Conservation (phyloP, 2,329 filamentous ascomycete genomes). For the Davidsoniella virescens region DNA sequence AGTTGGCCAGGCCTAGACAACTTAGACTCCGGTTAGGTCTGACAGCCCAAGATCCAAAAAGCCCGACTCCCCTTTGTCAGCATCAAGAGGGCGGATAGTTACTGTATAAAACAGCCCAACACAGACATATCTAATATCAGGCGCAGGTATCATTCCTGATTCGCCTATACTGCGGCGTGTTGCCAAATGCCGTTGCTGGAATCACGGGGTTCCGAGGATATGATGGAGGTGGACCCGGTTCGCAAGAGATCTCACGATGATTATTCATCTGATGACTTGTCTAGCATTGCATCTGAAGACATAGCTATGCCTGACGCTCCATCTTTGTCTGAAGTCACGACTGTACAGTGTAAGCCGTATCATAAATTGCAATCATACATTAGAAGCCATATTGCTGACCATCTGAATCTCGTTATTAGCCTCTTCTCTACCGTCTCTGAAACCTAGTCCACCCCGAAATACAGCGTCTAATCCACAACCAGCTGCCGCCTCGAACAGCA, state of each 20-base stretch:
- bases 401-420: not conserved
- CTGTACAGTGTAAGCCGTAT: not conserved
- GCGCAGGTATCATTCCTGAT: constrained; percentile 1
- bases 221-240: constrained; percentile 28
- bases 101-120: not conserved
- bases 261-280: constrained; percentile 21
- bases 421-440: not conserved
- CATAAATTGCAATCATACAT: not conserved
- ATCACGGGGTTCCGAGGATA: constrained; percentile 18
- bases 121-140: not conserved
- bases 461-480: constrained; percentile 17
- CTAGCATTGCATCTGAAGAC: constrained; percentile 9
- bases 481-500: not conserved
- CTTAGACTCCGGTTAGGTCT: not conserved
- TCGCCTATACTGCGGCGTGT: no score
- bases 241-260: constrained; percentile 33
- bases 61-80: not conserved
- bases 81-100: not conserved
- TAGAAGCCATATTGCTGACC: not conserved
- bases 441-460: not conserved
- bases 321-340: not conserved
- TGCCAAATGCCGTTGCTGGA: constrained; percentile 30
- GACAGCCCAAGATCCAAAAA: not conserved
- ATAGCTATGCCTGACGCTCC: constrained; percentile 9
- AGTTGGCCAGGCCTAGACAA: no score